phyloP scores from a whole-genome alignment of 192 early-diverging fungal species.

The Coemansia aciculifera region DNA sequence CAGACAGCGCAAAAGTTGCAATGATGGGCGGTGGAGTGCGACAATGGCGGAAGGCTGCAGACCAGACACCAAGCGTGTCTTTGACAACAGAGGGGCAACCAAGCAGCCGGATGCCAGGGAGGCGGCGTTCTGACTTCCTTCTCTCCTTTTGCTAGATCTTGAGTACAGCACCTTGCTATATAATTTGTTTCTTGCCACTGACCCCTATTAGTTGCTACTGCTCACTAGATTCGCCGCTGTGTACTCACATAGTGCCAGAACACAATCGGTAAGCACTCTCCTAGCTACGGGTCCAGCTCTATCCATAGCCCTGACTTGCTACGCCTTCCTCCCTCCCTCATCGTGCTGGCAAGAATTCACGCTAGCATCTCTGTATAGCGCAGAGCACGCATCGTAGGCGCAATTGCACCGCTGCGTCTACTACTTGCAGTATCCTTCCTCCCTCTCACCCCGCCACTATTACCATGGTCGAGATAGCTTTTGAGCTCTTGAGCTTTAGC shows the following conservation, averaged over 20 bases:
- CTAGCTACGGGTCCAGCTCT: neutral
- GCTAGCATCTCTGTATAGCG: neutral
- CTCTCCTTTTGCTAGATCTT: neutral
- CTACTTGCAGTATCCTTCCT: neutral
- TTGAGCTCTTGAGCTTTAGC: neutral
- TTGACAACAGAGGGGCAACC: neutral
- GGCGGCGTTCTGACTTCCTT: neutral
- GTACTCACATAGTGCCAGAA: neutral
- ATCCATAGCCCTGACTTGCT: neutral
- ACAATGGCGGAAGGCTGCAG: too few relatives aligned
- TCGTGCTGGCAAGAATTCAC: neutral
- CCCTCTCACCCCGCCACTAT: neutral
- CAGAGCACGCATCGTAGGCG: neutral
- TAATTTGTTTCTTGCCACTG: neutral
- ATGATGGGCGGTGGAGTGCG: neutral
- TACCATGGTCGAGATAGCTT: neutral
- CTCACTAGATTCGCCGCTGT: neutral
- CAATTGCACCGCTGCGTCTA: neutral
- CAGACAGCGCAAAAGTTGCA: neutral
- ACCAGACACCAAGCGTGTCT: too few relatives aligned
- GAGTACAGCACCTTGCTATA: slow-evolving; percentile 4
- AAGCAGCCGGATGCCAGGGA: neutral
- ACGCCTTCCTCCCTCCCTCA: neutral
- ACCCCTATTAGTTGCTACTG: neutral
- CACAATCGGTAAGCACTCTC: slow-evolving; percentile 3